A percentile compares a stretch with the other conserved stretches of the same genome.
Conservation (phyloP, 331 rosid genomes). For the Ulmus americana region DNA sequence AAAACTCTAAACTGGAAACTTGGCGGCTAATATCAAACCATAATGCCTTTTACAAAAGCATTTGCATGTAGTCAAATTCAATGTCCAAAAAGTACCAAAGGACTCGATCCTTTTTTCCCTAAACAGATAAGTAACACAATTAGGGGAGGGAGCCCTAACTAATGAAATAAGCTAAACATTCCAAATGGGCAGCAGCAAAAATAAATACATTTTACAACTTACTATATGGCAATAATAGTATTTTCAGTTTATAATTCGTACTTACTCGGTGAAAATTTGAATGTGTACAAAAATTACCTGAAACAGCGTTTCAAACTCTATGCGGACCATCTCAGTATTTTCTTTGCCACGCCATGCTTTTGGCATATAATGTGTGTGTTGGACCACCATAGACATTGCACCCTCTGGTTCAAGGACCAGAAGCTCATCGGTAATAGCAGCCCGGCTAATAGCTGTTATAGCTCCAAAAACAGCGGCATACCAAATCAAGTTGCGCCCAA, state of each 20-base stretch:
- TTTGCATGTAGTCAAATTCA: neutral
- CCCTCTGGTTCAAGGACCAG: slow-evolving; percentile 77
- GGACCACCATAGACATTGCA: slow-evolving; percentile 80
- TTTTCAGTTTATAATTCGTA: neutral
- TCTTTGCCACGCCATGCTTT: slow-evolving; percentile 94
- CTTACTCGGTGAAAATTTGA: neutral
- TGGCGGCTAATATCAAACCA: neutral
- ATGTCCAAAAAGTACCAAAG: neutral
- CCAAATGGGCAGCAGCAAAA: neutral
- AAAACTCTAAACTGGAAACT: slow-evolving; percentile 1
- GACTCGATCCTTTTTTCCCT: neutral
- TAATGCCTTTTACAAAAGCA: neutral
- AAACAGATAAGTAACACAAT: neutral
- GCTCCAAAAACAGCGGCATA: slow-evolving; percentile 96
- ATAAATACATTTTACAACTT: neutral
- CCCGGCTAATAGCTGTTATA: slow-evolving; percentile 88
- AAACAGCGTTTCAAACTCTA: slow-evolving; percentile 77
- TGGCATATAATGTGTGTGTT: slow-evolving; percentile 97
- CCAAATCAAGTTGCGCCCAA: slow-evolving; percentile 96
- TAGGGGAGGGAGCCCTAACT: neutral
- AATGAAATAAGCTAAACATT: neutral
- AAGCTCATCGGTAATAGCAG: slow-evolving; percentile 65
- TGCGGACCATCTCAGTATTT: slow-evolving; percentile 52
- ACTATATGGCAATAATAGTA: neutral
- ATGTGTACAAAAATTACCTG: slow-evolving; percentile 44